A percentile compares a stretch with the other conserved stretches of the same genome.
phyloP scores from a whole-genome alignment of 352 stramenopile genomes.

The Globisporangium parvum region DNA sequence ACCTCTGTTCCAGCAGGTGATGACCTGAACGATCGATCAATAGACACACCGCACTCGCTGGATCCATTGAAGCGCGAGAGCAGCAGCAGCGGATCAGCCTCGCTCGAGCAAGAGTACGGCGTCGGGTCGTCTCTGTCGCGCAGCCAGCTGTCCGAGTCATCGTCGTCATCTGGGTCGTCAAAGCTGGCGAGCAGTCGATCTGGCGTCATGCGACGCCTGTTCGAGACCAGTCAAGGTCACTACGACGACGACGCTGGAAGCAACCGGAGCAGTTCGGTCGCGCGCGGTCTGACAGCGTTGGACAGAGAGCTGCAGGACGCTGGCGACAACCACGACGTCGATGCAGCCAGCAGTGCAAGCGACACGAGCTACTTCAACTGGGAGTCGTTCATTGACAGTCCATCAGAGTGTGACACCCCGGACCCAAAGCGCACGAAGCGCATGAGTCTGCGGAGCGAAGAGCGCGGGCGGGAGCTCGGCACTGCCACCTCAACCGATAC shows the following conservation, averaged over 20 bases:
- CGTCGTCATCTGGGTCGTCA: conserved; percentile 5
- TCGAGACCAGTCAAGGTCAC: neutral
- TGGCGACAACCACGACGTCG: neutral
- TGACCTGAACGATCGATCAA: too few species aligned
- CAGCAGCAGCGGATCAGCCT: conserved; percentile 23
- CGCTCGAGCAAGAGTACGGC: conserved; percentile 15
- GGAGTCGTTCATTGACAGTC: conserved; percentile 58
- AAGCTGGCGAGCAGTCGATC: neutral
- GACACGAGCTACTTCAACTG: conserved; percentile 37
- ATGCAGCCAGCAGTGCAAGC: conserved; percentile 11
- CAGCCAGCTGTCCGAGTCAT: conserved; percentile 47
- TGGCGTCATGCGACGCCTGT: conserved; percentile 1
- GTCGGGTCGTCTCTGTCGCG: conserved; percentile 47
- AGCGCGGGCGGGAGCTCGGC: neutral
- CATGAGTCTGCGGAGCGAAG: conserved; percentile 7
- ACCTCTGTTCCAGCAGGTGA: neutral
- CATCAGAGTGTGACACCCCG: conserved; percentile 28
- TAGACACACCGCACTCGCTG: neutral
- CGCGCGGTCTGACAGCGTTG: too few species aligned
- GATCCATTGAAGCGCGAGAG: conserved; percentile 13
- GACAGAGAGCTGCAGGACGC: neutral
- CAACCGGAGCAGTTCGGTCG: neutral
- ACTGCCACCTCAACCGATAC: neutral
- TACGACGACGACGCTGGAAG: conserved; percentile 2
- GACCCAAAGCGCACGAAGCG: conserved; percentile 18